phyloP scores from a whole-genome alignment of 2,329 filamentous ascomycete genomes.

The Epichloe festucae region DNA sequence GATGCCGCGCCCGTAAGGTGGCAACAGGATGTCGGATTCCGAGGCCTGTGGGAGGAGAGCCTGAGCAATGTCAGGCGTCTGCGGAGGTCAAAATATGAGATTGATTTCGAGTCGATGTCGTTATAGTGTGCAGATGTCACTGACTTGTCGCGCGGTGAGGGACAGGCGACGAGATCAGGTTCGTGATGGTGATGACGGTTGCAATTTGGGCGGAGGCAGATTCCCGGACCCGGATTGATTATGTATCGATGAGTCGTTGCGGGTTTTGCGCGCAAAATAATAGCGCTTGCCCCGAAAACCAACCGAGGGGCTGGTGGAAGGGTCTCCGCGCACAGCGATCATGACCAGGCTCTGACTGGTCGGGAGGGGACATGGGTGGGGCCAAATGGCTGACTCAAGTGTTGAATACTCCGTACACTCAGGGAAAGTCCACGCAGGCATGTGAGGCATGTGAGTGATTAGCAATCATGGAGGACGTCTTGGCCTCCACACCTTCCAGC shows the following conservation, averaged over 20 bases:
- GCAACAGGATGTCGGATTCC: no score
- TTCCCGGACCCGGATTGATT: not conserved
- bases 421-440: not conserved
- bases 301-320: conserved; percentile 4
- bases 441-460: no score
- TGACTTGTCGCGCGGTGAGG: not conserved
- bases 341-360: no score
- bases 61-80: not conserved
- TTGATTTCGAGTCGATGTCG: not conserved
- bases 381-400: not conserved
- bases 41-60: no score
- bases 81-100: not conserved
- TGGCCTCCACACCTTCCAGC: no score
- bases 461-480: no score
- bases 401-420: not conserved
- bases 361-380: not conserved
- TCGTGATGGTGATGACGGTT: conserved; percentile 1
- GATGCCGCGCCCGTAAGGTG: no score
- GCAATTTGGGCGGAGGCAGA: not conserved
- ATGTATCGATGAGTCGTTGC: conserved; percentile 1
- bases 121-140: not conserved
- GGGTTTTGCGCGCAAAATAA: conserved; percentile 4
- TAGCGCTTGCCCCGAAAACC: not conserved
- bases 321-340: not conserved
- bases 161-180: not conserved